Evolutionary conservation across 2,329 filamentous ascomycete species (phyloP), one percentile per base, ranked within the genome.

Genomic region (Coniella vitis): DNA sequence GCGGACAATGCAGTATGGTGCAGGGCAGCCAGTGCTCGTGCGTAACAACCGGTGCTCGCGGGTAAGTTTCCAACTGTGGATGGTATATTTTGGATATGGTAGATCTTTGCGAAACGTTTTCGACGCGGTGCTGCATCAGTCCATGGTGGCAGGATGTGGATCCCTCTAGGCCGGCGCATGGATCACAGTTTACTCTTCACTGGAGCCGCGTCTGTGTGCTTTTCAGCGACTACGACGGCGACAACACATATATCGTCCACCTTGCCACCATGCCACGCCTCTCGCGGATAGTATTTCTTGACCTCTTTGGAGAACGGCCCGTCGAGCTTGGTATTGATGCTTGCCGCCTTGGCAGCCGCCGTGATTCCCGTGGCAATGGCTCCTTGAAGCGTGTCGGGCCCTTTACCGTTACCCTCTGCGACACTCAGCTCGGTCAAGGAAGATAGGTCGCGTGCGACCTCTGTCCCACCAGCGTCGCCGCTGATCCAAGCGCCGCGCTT

Each of bases 291-390:
- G 61, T 87, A 83, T 61, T 84, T 87, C 63, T 93, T 88, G 17
- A 96, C 89, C 65, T 96, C 90, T 67, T 88, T 95, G 36, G 93
- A 90, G 66, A 98, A 98, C 0, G 93, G 93, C 0, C 91, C 90
- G 64, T 97, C 87, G 45, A 87, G 72, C 60, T 86, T 88, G 42
- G 76, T 79, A 66, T 95, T 90, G 50, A 87, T 67, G 62, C 90
- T 94, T 7, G 90, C 90, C 7, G 79, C 72, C 68, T 96, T 96
- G 5, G 93, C 91, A 45, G 90, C 87, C 9, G 77, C 74, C 14
- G 88, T 84, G 49, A 98, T 83, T 32, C 87, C 84, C 2, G 83
- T 80, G 0, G 93, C 91, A 5, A 98, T 71, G 25, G 84, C 70
- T 54, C 83, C 86, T 63, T 95, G 90, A 39, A 96, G 72, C 14